These are phyloP conservation scores for Cryptococcus maquisensis DNA, from an alignment of 1,284 basidiomycete genomes.

Conservation along the genomic window DNA sequence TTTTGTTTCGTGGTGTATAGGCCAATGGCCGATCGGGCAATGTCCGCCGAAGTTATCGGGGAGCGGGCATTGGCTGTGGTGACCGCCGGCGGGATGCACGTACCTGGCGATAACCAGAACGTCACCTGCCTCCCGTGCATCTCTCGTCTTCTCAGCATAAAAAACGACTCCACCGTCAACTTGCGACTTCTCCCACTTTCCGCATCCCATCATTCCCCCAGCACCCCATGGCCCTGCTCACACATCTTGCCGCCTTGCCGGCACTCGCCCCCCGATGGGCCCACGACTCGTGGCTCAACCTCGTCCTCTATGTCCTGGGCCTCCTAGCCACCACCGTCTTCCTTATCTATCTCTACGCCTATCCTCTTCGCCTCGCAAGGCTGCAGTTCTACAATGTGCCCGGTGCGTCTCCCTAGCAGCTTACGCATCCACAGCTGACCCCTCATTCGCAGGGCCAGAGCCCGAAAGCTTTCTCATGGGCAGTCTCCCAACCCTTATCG, in stretches of 20 bases:
- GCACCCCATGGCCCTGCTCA: too few relatives aligned
- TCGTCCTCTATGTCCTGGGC: conserved; percentile 3
- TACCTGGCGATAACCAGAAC: too few relatives aligned
- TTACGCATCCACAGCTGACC: background rate
- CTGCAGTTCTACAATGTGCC: conserved; percentile 23
- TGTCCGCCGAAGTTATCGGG: too few relatives aligned
- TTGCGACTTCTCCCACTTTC: too few relatives aligned
- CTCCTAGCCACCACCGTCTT: conserved; percentile 7
- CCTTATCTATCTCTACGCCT: conserved; percentile 16
- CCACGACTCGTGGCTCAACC: conserved; percentile 1
- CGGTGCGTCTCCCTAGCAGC: conserved; percentile 14
- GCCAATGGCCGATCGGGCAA: too few relatives aligned
- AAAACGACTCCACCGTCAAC: too few relatives aligned
- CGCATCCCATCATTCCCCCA: too few relatives aligned
- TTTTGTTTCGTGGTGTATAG: too few relatives aligned
- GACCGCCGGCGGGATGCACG: too few relatives aligned
- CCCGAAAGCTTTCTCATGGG: conserved; percentile 17
- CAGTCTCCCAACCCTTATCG: conserved; percentile 13
- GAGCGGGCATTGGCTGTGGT: too few relatives aligned
- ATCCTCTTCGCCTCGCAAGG: conserved; percentile 14
- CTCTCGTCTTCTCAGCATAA: too few relatives aligned
- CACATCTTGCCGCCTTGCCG: background rate
- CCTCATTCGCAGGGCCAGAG: conserved; percentile 13
- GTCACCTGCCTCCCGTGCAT: too few relatives aligned
- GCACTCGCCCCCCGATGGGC: conserved; percentile 2